These are phyloP conservation scores for Saksenaea oblongispora DNA, from an alignment of 371 early-diverging fungal species.

Conservation along the genomic window DNA sequence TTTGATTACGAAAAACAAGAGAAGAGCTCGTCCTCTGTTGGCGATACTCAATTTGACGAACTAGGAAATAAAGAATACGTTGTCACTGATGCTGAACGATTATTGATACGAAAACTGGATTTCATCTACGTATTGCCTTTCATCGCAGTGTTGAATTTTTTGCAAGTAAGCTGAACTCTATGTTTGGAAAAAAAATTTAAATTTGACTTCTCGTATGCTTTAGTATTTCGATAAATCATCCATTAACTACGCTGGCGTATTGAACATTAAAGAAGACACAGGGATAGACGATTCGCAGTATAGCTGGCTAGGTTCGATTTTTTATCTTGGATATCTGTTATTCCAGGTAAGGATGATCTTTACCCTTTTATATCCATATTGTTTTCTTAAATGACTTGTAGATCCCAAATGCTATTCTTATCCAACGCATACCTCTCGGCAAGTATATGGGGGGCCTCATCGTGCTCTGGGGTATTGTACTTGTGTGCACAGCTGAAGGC, in stretches of 20 bases:
- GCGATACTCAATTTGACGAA: not conserved
- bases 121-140: constrained; percentile 35
- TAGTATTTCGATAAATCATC: constrained; percentile 23
- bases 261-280: constrained; percentile 17
- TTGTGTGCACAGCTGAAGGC: constrained; percentile 1
- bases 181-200: not conserved
- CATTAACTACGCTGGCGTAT: constrained; percentile 16
- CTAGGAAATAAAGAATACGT: not conserved
- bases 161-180: constrained; percentile 18
- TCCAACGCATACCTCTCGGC: constrained; percentile 33
- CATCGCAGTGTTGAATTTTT: constrained; percentile 27
- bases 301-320: constrained; percentile 17
- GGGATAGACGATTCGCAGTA: constrained; percentile 12
- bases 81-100: constrained; percentile 13
- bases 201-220: not conserved
- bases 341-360: constrained; percentile 9
- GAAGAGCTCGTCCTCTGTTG: not conserved
- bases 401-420: constrained; percentile 30
- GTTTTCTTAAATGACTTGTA: not conserved
- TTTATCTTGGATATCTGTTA: constrained; percentile 21
- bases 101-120: constrained; percentile 24
- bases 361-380: not conserved
- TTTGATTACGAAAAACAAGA: not conserved
- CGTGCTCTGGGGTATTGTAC: constrained; percentile 33
- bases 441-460: constrained; percentile 30